Conservation (phyloP, 2,329 filamentous ascomycete species). For the Alternaria longipes region DNA sequence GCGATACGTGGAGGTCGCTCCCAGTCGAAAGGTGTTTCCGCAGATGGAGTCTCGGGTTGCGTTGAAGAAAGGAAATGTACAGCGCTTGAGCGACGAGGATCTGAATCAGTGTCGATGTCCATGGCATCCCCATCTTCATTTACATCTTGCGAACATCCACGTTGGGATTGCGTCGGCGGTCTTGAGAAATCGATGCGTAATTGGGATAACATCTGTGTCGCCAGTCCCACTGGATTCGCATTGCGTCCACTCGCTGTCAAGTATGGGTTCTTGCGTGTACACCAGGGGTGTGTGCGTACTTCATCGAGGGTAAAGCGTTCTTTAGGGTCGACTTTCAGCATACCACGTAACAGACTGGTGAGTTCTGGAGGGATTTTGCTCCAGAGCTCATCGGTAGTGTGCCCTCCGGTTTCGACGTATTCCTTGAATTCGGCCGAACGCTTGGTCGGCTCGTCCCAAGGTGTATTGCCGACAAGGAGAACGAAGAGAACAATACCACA, state of each 20-base stretch:
- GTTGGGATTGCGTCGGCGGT: constrained; percentile 64
- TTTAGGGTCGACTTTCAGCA: constrained; percentile 82
- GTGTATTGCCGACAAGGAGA: constrained; percentile 92
- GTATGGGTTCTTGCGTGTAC: constrained; percentile 81
- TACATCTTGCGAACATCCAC: constrained; percentile 49
- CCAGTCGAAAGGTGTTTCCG: constrained; percentile 85
- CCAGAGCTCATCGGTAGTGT: constrained; percentile 88
- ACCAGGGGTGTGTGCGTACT: constrained; percentile 94
- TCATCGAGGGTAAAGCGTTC: constrained; percentile 86
- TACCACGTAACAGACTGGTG: constrained; percentile 85
- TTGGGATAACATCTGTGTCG: constrained; percentile 93
- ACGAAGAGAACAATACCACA: constrained; percentile 98
- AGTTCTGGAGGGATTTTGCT: constrained; percentile 75
- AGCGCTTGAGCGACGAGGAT: constrained; percentile 44
- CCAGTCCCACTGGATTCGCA: constrained; percentile 80
- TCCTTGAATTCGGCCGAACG: constrained; percentile 91
- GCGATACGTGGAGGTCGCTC: constrained; percentile 71
- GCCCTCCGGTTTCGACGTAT: constrained; percentile 81
- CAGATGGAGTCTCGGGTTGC: constrained; percentile 81
- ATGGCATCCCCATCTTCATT: constrained; percentile 53
- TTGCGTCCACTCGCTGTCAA: constrained; percentile 78
- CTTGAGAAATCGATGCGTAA: constrained; percentile 87
- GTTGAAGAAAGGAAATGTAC: constrained; percentile 74
- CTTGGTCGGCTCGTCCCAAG: constrained; percentile 91
- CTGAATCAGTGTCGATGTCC: constrained; percentile 73